Conservation (phyloP, 768 basidiomycete genomes). For the Cubamyces sp. region DNA sequence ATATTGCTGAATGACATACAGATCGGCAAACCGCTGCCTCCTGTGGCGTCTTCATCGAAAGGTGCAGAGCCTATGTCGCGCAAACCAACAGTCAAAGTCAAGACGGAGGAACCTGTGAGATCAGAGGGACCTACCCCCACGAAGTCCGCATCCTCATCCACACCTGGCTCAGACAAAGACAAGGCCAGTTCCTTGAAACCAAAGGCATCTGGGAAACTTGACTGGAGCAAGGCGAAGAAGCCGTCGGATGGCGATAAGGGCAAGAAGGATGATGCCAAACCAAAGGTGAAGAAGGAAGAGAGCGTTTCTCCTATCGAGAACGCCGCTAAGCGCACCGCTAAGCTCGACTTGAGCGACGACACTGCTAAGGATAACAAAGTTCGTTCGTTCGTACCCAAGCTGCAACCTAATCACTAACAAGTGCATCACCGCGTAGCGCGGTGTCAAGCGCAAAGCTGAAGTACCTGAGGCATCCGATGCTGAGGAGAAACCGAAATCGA, state of each 20-base stretch:
- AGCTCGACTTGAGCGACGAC: constrained; percentile 6
- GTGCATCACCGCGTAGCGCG: constrained; percentile 27
- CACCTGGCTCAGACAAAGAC: constrained; percentile 12
- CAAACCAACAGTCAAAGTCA: constrained; percentile 20
- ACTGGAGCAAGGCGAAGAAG: constrained; percentile 62
- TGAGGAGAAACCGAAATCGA: constrained; percentile 18
- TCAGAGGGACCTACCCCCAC: not conserved
- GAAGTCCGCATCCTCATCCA: not conserved
- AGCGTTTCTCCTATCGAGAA: constrained; percentile 12
- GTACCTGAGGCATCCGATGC: constrained; percentile 27
- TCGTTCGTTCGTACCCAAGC: not conserved
- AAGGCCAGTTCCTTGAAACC: constrained; percentile 36
- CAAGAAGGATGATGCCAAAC: constrained; percentile 15
- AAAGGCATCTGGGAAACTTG: constrained; percentile 52
- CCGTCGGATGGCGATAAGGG: constrained; percentile 21
- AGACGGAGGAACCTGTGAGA: constrained; percentile 8
- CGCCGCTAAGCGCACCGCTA: constrained; percentile 23
- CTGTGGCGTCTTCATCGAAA: constrained; percentile 24
- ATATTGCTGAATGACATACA: not conserved
- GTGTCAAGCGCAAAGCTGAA: constrained; percentile 38
- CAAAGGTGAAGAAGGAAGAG: constrained; percentile 26
- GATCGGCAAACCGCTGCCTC: constrained; percentile 26
- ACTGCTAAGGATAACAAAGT: constrained; percentile 25
- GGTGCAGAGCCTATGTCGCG: constrained; percentile 14
- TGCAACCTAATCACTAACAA: no score